Base-by-base conservation (phyloP, 2,329 filamentous ascomycete species). In the Aspergillus latus region DNA sequence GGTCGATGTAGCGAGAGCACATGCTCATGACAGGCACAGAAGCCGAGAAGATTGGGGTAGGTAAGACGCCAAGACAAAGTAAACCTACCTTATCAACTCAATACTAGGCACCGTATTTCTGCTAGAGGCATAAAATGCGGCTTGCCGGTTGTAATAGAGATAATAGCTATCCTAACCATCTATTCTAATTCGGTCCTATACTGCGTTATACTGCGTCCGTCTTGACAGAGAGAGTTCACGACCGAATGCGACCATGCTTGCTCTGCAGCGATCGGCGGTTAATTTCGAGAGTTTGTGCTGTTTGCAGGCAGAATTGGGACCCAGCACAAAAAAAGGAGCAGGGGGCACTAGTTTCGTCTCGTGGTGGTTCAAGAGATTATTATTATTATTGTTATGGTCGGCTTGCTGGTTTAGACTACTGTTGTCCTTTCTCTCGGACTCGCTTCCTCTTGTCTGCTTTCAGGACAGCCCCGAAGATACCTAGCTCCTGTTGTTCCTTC, bases 321-420 rank as follows among this genome's bases (percentile, higher is more conserved):
- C 47, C 42, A 54, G 36, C 56, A 52, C 36, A 34, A 59, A 55
- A 63, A 64, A 64, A 64, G 62, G 62, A 64, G 62, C 59, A 58
- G 62, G 62, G 59, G 61, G 51, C 39, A 37, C 45, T 37, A 37
- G 54, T 29, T 39, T 44, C 52, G 44, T 54, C 52, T 52, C 32
- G 42, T 3, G 43, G 43, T 45, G 47, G 43, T 55, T 54, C 48
- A 42, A 54, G 49, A 36, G 51, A 61, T 56, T 52, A 48, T 47
- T 21, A 21, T 21, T 21, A 21, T 21, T 43, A 52, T 49, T 54
- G 54, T 56, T 50, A 44, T 52, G 44, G 39, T 57, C 48, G 40
- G 60, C 57, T 59, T 54, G 57, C 50, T 61, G 50, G 53, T 56
- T 58, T 62, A 16, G 39, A 42, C 16, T 21, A 57, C 54, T 49